Conservation (phyloP, 805 yeast species). For the Saccharomycopsis fermentans region DNA sequence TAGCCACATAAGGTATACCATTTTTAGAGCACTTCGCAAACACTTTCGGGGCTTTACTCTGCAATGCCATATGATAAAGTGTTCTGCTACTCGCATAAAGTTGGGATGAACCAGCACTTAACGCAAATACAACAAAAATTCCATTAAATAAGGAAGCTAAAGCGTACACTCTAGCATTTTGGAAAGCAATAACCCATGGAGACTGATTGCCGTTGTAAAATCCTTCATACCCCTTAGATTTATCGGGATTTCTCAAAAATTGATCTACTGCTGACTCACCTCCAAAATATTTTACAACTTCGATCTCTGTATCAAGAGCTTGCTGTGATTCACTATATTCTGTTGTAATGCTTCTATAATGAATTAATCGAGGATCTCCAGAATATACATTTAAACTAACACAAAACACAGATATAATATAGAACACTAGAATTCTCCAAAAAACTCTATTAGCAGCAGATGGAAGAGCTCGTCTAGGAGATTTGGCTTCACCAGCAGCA, state of each 20-base stretch:
- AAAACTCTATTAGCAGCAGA: slow-evolving; percentile 68
- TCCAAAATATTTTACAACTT: slow-evolving; percentile 10
- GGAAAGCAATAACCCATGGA: slow-evolving; percentile 52
- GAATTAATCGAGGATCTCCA: slow-evolving; percentile 63
- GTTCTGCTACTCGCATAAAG: slow-evolving; percentile 54
- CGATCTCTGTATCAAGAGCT: slow-evolving; percentile 1
- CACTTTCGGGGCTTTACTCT: slow-evolving; percentile 50
- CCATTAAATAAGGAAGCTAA: slow-evolving; percentile 42
- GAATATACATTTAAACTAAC: slow-evolving; percentile 67
- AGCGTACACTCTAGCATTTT: slow-evolving; percentile 40
- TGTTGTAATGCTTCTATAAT: slow-evolving; percentile 30
- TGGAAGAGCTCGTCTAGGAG: slow-evolving; percentile 73
- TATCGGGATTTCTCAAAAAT: background rate
- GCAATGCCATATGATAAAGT: slow-evolving; percentile 42
- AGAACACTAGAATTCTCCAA: slow-evolving; percentile 57
- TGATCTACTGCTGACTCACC: background rate
- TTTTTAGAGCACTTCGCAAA: slow-evolving; percentile 48
- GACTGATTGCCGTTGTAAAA: slow-evolving; percentile 40
- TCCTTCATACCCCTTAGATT: slow-evolving; percentile 8
- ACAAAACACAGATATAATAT: slow-evolving; percentile 55
- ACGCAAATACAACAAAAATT: slow-evolving; percentile 42
- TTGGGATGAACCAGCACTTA: slow-evolving; percentile 48
- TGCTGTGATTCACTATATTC: background rate
- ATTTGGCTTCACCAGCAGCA: slow-evolving; percentile 77
- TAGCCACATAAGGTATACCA: slow-evolving; percentile 71